A percentile compares a stretch with the other conserved stretches of the same genome.
These are phyloP conservation scores for Beauveria varroae DNA, from an alignment of 2,329 filamentous ascomycete genomes.

Conservation along the genomic window DNA sequence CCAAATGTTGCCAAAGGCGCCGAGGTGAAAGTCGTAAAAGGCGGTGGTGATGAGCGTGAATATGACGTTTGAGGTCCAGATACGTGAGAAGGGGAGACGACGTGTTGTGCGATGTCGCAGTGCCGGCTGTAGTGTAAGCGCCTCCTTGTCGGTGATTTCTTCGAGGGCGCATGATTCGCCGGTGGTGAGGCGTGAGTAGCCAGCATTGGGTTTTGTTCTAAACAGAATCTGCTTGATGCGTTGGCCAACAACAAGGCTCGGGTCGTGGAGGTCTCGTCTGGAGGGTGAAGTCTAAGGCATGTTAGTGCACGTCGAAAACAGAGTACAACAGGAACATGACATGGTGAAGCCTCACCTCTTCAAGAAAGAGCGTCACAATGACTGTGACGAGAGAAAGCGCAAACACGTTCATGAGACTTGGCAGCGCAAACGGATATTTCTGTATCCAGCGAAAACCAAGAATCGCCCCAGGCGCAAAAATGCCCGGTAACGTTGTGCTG, in stretches of 20 bases:
- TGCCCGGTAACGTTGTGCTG: constrained; percentile 47
- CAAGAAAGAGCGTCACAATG: constrained; percentile 54
- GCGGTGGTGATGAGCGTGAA: constrained; percentile 54
- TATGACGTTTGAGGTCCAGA: constrained; percentile 42
- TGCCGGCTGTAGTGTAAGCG: constrained; percentile 9
- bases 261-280: constrained; percentile 37
- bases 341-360: constrained; percentile 42
- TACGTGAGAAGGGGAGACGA: constrained; percentile 30
- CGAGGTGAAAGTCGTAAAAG: constrained; percentile 63
- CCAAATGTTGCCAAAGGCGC: constrained; percentile 62
- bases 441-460: constrained; percentile 58
- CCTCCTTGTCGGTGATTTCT: neutral
- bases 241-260: constrained; percentile 31
- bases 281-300: constrained; percentile 36
- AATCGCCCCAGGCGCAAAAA: constrained; percentile 54
- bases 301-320: neutral
- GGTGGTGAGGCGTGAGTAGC: constrained; percentile 25
- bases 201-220: constrained; percentile 20
- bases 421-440: constrained; percentile 60
- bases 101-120: constrained; percentile 9
- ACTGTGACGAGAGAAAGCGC: constrained; percentile 50
- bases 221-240: constrained; percentile 25
- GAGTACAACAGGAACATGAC: neutral
- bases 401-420: constrained; percentile 57
- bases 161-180: constrained; percentile 7